Evolutionary conservation across 2,329 filamentous ascomycete species (phyloP), one percentile per base, ranked within the genome.

Genomic region (Fusarium vanettenii): DNA sequence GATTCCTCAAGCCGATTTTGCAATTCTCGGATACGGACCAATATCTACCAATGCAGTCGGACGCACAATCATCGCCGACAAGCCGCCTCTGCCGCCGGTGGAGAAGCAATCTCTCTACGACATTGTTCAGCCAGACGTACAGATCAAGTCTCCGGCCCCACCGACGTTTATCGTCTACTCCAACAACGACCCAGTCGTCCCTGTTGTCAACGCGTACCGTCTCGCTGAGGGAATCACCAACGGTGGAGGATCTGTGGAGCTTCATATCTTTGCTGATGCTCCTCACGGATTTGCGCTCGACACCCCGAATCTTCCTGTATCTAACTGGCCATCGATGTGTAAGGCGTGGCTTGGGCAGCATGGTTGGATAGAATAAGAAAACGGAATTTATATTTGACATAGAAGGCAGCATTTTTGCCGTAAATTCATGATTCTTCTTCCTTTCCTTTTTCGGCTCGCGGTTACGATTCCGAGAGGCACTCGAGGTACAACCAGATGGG

Each of bases 91-190:
- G 0, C 73, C 69, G 0, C 76, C 76, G 0, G 67, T 60, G 0
- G 76, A 78, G 48, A 78, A 78, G 22, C 76, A 78, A 27, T 64
- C 67, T 2, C 29, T 78, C 0, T 78, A 78, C 18, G 66, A 78
- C 4, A 9, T 41, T 1, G 64, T 78, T 0, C 76, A 78, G 1
- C 76, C 76, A 9, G 76, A 78, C 14, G 60, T 71, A 2, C 76
- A 78, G 10, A 60, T 78, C 0, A 41, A 45, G 5, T 71, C 71
- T 7, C 67, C 67, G 0, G 55, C 75, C 0, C 76, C 76, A 3
- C 75, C 74, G 0, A 48, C 56, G 0, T 78, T 78, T 18, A 77
- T 78, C 3, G 73, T 78, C 0, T 78, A 78, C 11, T 78, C 76
- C 1, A 76, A 78, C 10, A 78, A 77, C 1, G 76, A 78, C 2